phyloP scores from a whole-genome alignment of 257 asterid genomes.

The Petunia axillaris region DNA sequence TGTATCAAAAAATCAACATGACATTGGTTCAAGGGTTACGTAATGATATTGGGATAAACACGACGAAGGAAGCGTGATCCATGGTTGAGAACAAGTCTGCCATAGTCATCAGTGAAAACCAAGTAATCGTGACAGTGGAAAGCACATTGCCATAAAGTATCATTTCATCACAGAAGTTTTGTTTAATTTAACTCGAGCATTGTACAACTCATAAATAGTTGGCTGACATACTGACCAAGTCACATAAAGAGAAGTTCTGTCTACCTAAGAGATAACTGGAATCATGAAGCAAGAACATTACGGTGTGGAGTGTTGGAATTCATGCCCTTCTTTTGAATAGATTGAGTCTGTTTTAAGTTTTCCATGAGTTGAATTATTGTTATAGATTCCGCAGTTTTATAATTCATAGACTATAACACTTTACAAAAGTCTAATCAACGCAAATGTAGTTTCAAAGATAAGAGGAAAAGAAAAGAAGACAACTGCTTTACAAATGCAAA shows the following conservation, averaged over 20 bases:
- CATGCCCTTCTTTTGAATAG: neutral
- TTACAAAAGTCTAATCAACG: neutral
- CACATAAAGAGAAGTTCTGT: conserved; percentile 18
- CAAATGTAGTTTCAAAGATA: neutral
- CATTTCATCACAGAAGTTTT: neutral
- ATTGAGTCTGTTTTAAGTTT: neutral
- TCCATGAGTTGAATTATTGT: neutral
- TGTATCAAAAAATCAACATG: neutral
- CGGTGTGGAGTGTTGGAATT: neutral
- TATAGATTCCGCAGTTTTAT: neutral
- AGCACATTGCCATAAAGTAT: conserved; percentile 9
- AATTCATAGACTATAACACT: neutral
- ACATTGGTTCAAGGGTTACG: neutral
- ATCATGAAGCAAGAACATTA: conserved; percentile 18
- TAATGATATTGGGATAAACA: neutral
- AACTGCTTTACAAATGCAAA: neutral
- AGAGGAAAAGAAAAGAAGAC: neutral
- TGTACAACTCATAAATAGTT: conserved; percentile 13
- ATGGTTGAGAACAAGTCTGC: conserved; percentile 8
- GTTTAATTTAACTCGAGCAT: neutral
- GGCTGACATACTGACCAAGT: conserved; percentile 19
- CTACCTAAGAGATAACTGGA: neutral
- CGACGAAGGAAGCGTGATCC: neutral
- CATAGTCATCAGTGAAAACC: neutral
- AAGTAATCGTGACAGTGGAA: neutral